Conservation (phyloP, 2,329 filamentous ascomycete species). For the Penicillium digitatum region DNA sequence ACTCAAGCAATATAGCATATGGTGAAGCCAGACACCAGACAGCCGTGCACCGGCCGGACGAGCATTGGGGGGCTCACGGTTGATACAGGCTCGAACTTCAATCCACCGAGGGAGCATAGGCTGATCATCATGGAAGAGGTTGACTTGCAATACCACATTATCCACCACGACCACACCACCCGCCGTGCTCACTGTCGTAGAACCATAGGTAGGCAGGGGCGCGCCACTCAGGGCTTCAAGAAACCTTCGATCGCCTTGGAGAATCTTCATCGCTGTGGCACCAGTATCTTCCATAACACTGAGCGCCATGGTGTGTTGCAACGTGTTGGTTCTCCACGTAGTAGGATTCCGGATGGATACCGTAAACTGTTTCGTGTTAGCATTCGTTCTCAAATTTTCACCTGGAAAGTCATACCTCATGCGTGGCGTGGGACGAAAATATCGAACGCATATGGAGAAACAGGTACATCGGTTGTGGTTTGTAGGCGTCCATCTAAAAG, state of each 20-base stretch:
- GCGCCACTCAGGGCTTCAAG: neutral
- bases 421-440: accelerated
- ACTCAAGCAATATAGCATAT: neutral
- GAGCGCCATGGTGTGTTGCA: neutral
- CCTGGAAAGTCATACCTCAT: neutral
- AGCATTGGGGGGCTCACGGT: too few species aligned
- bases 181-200: neutral
- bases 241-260: accelerated
- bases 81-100: neutral
- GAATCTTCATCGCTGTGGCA: neutral
- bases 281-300: neutral
- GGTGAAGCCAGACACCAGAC: neutral
- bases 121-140: neutral
- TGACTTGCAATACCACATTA: neutral
- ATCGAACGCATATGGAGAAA: accelerated
- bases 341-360: neutral
- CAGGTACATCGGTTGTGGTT: neutral
- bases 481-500: neutral
- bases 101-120: neutral
- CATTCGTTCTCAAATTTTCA: neutral
- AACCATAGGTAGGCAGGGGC: neutral
- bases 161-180: neutral
- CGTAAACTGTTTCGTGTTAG: neutral
- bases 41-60: neutral
- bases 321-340: neutral